Evolutionary conservation across 129 eudicot genomes (phyloP).

Genomic region (Scalesia atractyloides): DNA sequence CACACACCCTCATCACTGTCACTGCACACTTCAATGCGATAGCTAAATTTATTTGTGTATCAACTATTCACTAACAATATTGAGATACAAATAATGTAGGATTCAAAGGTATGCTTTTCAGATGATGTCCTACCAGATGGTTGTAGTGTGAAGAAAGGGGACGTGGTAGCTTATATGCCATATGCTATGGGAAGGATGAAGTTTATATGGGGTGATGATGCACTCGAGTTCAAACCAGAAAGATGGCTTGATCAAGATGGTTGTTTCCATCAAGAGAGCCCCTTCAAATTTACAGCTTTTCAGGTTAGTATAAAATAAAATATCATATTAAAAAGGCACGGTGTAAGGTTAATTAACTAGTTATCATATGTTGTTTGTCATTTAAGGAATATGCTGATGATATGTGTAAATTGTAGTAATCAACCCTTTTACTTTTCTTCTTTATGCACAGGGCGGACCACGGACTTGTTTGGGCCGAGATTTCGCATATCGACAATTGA

Average conservation of each 20-base stretch:
- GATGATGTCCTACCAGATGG: constrained; percentile 76
- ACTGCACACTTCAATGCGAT: neutral
- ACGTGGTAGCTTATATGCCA: constrained; percentile 58
- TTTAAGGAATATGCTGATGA: neutral
- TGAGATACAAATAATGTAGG: constrained; percentile 27
- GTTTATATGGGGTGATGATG: constrained; percentile 78
- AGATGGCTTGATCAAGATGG: constrained; percentile 71
- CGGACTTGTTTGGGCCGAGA: constrained; percentile 66
- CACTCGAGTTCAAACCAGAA: constrained; percentile 56
- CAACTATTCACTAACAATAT: constrained; percentile 2
- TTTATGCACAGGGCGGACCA: constrained; percentile 56
- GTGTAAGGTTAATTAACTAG: neutral
- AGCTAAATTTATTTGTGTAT: neutral
- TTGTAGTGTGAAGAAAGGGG: constrained; percentile 58
- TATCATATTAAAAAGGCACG: neutral
- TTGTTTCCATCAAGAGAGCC: constrained; percentile 52
- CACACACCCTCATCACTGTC: too few species aligned
- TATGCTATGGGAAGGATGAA: constrained; percentile 87
- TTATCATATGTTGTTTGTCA: neutral
- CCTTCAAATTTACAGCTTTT: constrained; percentile 74
- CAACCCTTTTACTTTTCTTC: neutral
- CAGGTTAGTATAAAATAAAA: constrained; percentile 42
- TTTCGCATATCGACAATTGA: constrained; percentile 71
- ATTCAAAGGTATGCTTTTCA: constrained; percentile 58
- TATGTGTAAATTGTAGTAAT: neutral